Percentiles rank a stretch among this genome's conserved stretches.
These are phyloP conservation scores for Penicillium longicatenatum DNA, from an alignment of 495 filamentous ascomycete genomes.

Conservation along the genomic window DNA sequence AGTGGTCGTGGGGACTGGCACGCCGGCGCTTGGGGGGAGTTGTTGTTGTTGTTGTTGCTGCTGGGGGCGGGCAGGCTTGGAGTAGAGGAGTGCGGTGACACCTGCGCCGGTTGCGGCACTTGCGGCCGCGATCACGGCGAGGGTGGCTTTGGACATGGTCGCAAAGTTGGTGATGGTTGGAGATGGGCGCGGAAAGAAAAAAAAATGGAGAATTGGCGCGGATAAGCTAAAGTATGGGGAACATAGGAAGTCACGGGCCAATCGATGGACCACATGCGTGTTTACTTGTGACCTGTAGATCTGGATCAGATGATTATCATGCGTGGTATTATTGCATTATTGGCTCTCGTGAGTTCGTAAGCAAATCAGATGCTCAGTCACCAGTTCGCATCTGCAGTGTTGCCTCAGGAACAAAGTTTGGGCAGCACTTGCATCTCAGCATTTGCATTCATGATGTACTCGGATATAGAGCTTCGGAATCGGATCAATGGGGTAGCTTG, in stretches of 20 bases:
- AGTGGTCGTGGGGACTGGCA: conserved; percentile 32
- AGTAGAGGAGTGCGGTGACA: conserved; percentile 76
- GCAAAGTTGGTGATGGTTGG: conserved; percentile 5
- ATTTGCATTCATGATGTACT: too few relatives aligned
- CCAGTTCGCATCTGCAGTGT: not conserved
- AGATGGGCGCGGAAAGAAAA: not conserved
- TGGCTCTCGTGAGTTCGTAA: not conserved
- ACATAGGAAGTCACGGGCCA: conserved; percentile 24
- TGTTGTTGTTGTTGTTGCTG: conserved; percentile 42
- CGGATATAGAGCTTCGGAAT: too few relatives aligned
- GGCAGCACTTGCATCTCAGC: not conserved
- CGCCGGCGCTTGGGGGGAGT: conserved; percentile 33
- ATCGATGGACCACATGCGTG: conserved; percentile 20
- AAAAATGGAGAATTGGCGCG: not conserved
- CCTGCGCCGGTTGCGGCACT: conserved; percentile 88
- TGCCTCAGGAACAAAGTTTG: not conserved
- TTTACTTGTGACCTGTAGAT: not conserved
- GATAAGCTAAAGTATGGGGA: conserved; percentile 6
- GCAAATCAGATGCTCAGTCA: not conserved
- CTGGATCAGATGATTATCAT: not conserved
- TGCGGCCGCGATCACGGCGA: conserved; percentile 85
- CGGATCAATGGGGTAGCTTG: too few relatives aligned
- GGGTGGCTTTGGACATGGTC: conserved; percentile 79
- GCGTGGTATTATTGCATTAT: not conserved
- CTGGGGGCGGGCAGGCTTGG: conserved; percentile 42